Evolutionary conservation across 345 rosid species (phyloP), one percentile per base, ranked within the genome.

Genomic region (Boechera stricta): DNA sequence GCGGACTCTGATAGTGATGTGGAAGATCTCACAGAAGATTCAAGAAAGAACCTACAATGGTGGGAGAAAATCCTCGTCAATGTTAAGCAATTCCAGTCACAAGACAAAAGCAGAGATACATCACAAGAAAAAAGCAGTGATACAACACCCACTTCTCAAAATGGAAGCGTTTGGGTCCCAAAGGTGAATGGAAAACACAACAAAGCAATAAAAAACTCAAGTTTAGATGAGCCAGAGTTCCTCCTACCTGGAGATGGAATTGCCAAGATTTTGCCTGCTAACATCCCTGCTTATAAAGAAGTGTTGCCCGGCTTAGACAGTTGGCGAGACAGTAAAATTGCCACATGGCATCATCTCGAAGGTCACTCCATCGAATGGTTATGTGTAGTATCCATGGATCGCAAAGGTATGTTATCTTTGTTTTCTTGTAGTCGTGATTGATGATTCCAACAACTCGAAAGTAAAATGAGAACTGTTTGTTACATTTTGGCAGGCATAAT

Each of bases 291-390:
- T 35, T 85, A 84, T 78, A 84, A 86, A 79, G 98, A 95, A 77
- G 96, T 95, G 57, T 83, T 89, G 84, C 97, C 94, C 16, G 90
- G 96, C 51, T 80, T 90, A 56, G 91, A 90, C 69, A 85, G 90
- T 81, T 95, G 99, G 99, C 94, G 84, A 77, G 86, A 90, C 59
- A 84, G 89, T 87, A 95, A 89, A 83, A 84, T 95, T 80, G 89
- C 89, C 38, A 64, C 88, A 53, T 95, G 99, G 99, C 97, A 95
- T 81, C 92, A 84, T 87, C 87, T 81, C 49, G 97, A 90, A 80
- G 98, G 97, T 67, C 97, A 90, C 73, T 89, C 96, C 54, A 84
- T 95, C 70, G 97, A 85, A 8, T 95, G 99, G 99, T 83, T 95
- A 66, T 87, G 84, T 76, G 94, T 95, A 42, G 92, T 88, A 59